phyloP scores from a whole-genome alignment of 331 rosid species.

The Phaseolus coccineus region DNA sequence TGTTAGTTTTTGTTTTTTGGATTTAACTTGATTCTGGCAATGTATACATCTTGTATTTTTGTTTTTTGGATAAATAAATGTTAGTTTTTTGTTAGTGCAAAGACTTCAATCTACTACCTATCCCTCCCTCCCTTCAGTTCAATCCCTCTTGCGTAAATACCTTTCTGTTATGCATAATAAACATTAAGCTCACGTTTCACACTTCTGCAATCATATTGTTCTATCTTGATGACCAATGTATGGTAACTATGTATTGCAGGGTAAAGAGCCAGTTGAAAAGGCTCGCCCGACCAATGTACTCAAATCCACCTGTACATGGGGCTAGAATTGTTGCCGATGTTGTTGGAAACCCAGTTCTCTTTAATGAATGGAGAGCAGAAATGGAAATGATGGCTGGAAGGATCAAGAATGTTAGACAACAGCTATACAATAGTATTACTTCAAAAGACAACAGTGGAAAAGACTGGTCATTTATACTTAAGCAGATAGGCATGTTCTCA shows the following conservation, averaged over 20 bases:
- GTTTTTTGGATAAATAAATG: too few species aligned
- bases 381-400: constrained; percentile 99
- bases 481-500: constrained; percentile 99
- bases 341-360: constrained; percentile 86
- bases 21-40: too few species aligned
- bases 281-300: constrained; percentile 98
- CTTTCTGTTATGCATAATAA: too few species aligned
- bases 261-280: constrained; percentile 98
- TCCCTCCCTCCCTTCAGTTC: too few species aligned
- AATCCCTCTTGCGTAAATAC: too few species aligned
- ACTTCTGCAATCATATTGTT: too few species aligned
- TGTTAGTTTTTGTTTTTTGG: too few species aligned
- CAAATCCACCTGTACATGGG: constrained; percentile 96
- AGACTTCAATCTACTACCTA: too few species aligned
- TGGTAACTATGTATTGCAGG: constrained; percentile 57
- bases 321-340: constrained; percentile 92
- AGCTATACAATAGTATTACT: constrained; percentile 70
- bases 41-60: too few species aligned
- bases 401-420: constrained; percentile 86
- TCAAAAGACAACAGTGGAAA: constrained; percentile 93
- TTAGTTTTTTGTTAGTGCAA: too few species aligned
- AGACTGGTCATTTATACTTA: constrained; percentile 95
- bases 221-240: constrained; percentile 27
- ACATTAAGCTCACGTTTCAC: too few species aligned
- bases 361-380: constrained; percentile 91